Base-by-base conservation (phyloP, 805 yeast species). In the Lipomyces japonicus region DNA sequence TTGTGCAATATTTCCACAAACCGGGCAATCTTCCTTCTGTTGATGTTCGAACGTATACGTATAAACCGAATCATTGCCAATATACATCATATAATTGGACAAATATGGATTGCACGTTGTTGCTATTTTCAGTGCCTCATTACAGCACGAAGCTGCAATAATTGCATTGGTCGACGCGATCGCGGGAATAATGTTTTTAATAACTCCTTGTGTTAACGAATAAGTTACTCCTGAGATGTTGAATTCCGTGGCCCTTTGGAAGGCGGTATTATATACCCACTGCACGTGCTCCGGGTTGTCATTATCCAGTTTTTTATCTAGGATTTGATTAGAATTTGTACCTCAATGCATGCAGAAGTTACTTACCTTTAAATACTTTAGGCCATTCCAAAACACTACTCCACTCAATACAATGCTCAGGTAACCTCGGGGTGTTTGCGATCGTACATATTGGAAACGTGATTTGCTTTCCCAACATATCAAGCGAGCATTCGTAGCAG, bases 321-420 rank as follows among this genome's bases (percentile, higher is more conserved):
- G 26, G n/a, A 12, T 22, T 14, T 3, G 16, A 22, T 31, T 30
- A 37, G 21, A 23, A 38, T 12, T n/a, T n/a, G 26, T 18, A 28
- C 10, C 32, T 19, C 10, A 18, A 18, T 5, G 7, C 21, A 2
- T 40, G 21, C 7, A 28, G 22, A 16, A 35, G 22, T 26, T 14
- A 10, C 44, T 10, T 47, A 46, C 58, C 61, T 31, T 76, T 74
- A 49, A 75, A 75, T 2, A 58, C 55, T 42, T 72, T 67, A 1
- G 82, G 82, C 95, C 96, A 87, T 58, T 79, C 82, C 2, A 86
- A 71, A 28, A 81, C 82, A 51, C 80, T 79, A 0, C 91, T 89
- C 84, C 93, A 91, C 65, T 90, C 96, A 7, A 91, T 82, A 61
- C 97, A 89, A 67, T 91, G 97, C 61, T 90, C 96, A 0, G 96